Evolutionary conservation across 129 eudicot genomes (phyloP), one percentile per base, ranked within the genome.

Genomic region (Flaveria linearis): DNA sequence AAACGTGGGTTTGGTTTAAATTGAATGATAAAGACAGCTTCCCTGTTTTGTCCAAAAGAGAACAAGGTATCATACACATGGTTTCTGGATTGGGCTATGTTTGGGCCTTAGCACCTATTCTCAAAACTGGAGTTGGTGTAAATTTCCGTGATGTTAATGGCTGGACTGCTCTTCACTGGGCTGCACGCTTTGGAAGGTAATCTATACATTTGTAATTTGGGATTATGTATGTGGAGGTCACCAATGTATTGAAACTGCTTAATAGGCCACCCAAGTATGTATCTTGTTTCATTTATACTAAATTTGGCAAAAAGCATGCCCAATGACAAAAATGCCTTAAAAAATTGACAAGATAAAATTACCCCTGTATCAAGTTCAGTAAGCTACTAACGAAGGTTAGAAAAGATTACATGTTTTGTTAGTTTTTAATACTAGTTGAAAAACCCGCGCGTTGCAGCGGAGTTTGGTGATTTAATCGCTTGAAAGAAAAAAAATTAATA

Each of bases 91-190:
- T 95, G 82, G 99, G 99, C 12, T 95, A 82, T 82, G 94, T 75
- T 75, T 95, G 99, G 99, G 99, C 99, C 58, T 81, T 95, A 80
- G 86, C 75, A 16, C 96, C 92, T 75, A 79, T 95, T 77, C 89
- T 95, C 53, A 80, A 77, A 64, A 77, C 82, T 78, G 97, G 99
- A 70, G 92, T 95, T 42, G 85, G 85, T 13, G 61, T 91, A 15
- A 85, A 95, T 75, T 95, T 86, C 50, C 97, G 99, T 28, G 99
- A 95, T 71, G 75, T 73, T 23, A 91, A 86, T 64, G 99, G 99
- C 73, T 87, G 96, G 92, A 91, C 97, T 52, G 96, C 99, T 28
- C 99, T 95, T 72, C 99, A 95, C 67, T 95, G 99, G 99, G 99
- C 99, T 65, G 96, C 97, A 67, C 93, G 85, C 68, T 94, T 88